Evolutionary conservation across 179 eudicot genomes (phyloP).

Genomic region (Amaranthus tricolor): DNA sequence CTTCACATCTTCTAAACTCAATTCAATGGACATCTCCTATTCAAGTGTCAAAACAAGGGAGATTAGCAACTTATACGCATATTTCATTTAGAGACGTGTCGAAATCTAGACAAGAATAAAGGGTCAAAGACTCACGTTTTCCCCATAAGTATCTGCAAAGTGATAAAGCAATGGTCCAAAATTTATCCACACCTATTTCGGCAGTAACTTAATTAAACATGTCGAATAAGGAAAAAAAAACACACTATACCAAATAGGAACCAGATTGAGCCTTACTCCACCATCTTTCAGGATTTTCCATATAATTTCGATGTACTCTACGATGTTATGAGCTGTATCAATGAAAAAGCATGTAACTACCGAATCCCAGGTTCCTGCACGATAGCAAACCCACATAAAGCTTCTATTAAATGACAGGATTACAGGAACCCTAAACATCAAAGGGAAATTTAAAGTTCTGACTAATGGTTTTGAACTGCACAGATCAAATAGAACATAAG

Average conservation of each 20-base stretch:
- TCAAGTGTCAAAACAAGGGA: slow-evolving; percentile 12
- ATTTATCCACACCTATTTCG: slow-evolving; percentile 87
- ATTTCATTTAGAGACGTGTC: background rate
- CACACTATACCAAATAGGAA: slow-evolving; percentile 2
- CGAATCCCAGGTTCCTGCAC: slow-evolving; percentile 95
- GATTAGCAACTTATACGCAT: background rate
- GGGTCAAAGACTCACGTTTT: slow-evolving; percentile 57
- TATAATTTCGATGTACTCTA: slow-evolving; percentile 85
- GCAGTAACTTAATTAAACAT: slow-evolving; percentile 1
- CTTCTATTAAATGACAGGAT: background rate
- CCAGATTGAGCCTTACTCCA: slow-evolving; percentile 59
- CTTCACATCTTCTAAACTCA: slow-evolving; percentile 95
- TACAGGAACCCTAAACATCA: background rate
- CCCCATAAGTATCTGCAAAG: slow-evolving; percentile 83
- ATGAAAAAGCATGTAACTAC: slow-evolving; percentile 98
- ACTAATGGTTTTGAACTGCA: background rate
- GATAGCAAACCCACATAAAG: background rate
- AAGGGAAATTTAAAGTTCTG: background rate
- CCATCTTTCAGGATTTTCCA: slow-evolving; percentile 89
- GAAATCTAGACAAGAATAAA: background rate
- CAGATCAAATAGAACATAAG: background rate
- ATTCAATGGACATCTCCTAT: slow-evolving; percentile 95
- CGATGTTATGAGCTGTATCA: slow-evolving; percentile 93
- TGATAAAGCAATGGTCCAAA: slow-evolving; percentile 97
- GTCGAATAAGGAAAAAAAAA: slow-evolving; percentile 3